Conservation (phyloP, 2,329 filamentous ascomycete genomes). For the Aspergillus carbonarius region DNA sequence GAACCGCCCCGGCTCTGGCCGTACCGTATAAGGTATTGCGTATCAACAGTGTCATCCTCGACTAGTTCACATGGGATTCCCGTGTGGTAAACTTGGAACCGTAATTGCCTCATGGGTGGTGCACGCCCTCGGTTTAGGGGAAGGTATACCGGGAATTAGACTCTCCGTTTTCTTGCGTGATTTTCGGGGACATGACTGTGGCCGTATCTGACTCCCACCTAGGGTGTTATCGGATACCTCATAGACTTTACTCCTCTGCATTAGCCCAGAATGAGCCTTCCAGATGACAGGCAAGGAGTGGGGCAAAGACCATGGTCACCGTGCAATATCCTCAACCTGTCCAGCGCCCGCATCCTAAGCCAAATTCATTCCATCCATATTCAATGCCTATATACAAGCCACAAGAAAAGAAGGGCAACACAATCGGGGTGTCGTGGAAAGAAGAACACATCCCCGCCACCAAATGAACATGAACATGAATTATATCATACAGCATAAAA, state of each 20-base stretch:
- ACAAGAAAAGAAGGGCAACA: background rate
- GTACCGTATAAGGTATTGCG: background rate
- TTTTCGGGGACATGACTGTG: background rate
- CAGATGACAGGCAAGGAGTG: background rate
- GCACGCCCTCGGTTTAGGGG: background rate
- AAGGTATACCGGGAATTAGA: background rate
- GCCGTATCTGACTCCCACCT: background rate
- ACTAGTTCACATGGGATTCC: background rate
- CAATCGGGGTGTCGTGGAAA: background rate
- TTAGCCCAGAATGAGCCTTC: background rate
- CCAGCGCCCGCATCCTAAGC: background rate
- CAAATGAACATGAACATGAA: background rate
- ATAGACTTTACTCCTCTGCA: background rate
- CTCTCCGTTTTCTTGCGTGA: background rate
- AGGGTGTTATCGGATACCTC: background rate
- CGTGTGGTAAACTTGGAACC: background rate
- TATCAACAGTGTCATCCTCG: background rate
- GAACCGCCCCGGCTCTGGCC: background rate
- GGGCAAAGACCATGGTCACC: background rate
- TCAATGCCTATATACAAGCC: background rate
- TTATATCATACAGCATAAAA: slow-evolving; percentile 3
- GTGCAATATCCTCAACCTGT: background rate
- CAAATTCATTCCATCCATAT: background rate
- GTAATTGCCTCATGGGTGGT: background rate
- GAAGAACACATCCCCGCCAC: background rate